Base-by-base conservation (phyloP, 768 basidiomycete genomes). In the Lentinula raphanica region DNA sequence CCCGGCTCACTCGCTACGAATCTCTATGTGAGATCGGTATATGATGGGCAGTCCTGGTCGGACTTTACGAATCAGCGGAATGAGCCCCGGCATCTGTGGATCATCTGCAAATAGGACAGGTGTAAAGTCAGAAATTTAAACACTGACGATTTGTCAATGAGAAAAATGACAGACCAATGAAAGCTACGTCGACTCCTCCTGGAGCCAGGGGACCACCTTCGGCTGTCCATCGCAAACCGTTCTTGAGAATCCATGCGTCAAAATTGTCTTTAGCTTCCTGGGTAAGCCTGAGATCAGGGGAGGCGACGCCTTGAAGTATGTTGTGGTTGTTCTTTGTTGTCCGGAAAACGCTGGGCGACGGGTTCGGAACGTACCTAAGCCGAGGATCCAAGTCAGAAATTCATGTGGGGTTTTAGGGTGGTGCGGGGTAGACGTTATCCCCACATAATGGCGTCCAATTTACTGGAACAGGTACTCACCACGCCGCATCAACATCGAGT, bases 321-420 rank as follows among this genome's bases (percentile, higher is more conserved):
- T 93, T 93, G 82, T 93, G 91, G 77, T 92, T 92, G 90, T 92
- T 92, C 79, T 91, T 91, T 63, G 93, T 95, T 60, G 90, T 93
- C 62, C 93, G 86, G 82, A 95, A 96, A 38, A 96, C 90, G 61
- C 81, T 83, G 1, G 94, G 93, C 46, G 92, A 86, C 23, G 90
- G 89, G 75, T 92, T 92, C 48, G 90, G 91, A 31, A 93, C 90
- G 73, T 92, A 92, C 88, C 88, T 90, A 61, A 49, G 46, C 48
- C 49, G 45, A 64, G 62, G 17, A 44, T 13, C 17, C 38, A 39
- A 61, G 59, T 60, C 49, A 54, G 48, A 38, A n/a, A 27, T 60
- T 56, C 28, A 27, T 23, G 51, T 17, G 56, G 53, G 49, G 35
- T 3, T 49, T 21, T 35, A 27, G 32, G 9, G 56, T 49, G 27